Conservation (phyloP, 2,329 filamentous ascomycete genomes). For the Botryotinia narcissicola region DNA sequence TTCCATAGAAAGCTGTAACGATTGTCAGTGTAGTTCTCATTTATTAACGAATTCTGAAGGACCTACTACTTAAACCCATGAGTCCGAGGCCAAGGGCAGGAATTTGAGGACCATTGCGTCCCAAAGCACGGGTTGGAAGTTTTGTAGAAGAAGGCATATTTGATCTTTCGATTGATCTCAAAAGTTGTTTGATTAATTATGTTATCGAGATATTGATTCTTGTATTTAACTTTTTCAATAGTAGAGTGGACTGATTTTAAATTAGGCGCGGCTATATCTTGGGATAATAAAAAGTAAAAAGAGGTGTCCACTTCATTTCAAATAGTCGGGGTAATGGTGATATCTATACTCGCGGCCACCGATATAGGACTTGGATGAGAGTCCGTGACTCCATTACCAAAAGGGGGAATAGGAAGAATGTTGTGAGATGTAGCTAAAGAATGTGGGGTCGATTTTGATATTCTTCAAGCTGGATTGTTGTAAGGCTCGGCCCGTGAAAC, state of each 20-base stretch:
- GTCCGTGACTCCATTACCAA: conserved; percentile 18
- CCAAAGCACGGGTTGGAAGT: conserved; percentile 23
- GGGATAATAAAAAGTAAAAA: conserved; percentile 11
- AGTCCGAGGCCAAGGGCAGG: conserved; percentile 23
- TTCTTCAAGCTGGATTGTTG: conserved; percentile 1
- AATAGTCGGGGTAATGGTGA: conserved; percentile 13
- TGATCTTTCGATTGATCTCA: not conserved
- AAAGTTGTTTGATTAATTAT: not conserved
- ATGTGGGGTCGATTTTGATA: not conserved
- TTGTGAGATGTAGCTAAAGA: not conserved
- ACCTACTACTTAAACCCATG: conserved; percentile 23
- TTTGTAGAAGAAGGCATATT: conserved; percentile 19
- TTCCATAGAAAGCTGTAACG: conserved; percentile 35
- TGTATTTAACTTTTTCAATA: not conserved
- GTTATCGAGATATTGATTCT: not conserved
- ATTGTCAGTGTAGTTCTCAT: not conserved
- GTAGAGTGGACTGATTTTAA: not conserved
- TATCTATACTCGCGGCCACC: conserved; percentile 13
- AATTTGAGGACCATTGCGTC: conserved; percentile 22
- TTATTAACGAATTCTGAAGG: no score
- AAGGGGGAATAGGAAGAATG: conserved; percentile 13
- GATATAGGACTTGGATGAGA: not conserved
- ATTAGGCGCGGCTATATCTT: not conserved
- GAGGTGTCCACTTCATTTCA: not conserved
- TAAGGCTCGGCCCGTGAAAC: conserved; percentile 5